These are phyloP conservation scores for Xylogone sp. DNA, from an alignment of 2,329 filamentous ascomycete genomes.

Conservation along the genomic window DNA sequence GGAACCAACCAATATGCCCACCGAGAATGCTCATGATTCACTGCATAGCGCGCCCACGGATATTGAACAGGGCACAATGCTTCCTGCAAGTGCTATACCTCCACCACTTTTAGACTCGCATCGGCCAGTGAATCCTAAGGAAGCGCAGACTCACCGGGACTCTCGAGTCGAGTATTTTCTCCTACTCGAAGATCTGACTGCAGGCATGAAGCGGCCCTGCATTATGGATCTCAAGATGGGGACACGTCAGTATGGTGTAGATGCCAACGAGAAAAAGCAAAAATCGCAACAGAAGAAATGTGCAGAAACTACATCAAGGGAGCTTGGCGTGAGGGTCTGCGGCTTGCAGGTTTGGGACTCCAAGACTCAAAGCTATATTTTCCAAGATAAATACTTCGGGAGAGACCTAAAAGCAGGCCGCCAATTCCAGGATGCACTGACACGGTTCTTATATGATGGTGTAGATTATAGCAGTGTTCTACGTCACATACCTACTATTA, in stretches of 20 bases:
- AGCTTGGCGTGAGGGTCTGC: conserved; percentile 89
- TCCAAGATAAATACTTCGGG: conserved; percentile 97
- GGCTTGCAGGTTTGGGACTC: conserved; percentile 96
- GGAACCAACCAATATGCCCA: not conserved
- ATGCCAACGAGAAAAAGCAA: conserved; percentile 88
- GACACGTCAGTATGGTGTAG: conserved; percentile 91
- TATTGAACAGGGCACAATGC: conserved; percentile 1
- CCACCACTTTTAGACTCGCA: conserved; percentile 34
- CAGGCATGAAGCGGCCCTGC: conserved; percentile 93
- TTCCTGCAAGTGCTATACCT: conserved; percentile 7
- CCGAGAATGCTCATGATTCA: not conserved
- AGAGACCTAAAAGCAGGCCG: conserved; percentile 80
- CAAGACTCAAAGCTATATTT: conserved; percentile 78
- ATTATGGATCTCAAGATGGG: conserved; percentile 99
- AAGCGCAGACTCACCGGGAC: conserved; percentile 61
- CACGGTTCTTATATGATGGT: conserved; percentile 87
- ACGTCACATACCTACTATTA: conserved; percentile 80
- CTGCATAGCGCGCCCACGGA: not conserved
- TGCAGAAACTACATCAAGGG: conserved; percentile 82
- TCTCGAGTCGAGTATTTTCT: conserved; percentile 87
- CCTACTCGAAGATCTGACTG: conserved; percentile 88
- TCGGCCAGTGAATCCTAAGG: conserved; percentile 71
- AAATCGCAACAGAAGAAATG: conserved; percentile 92
- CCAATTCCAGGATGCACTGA: conserved; percentile 86
- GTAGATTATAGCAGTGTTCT: conserved; percentile 75